Evolutionary conservation across 2,329 filamentous ascomycete genomes (phyloP), one percentile per base, ranked within the genome.

Genomic region (Trichoderma harzianum): DNA sequence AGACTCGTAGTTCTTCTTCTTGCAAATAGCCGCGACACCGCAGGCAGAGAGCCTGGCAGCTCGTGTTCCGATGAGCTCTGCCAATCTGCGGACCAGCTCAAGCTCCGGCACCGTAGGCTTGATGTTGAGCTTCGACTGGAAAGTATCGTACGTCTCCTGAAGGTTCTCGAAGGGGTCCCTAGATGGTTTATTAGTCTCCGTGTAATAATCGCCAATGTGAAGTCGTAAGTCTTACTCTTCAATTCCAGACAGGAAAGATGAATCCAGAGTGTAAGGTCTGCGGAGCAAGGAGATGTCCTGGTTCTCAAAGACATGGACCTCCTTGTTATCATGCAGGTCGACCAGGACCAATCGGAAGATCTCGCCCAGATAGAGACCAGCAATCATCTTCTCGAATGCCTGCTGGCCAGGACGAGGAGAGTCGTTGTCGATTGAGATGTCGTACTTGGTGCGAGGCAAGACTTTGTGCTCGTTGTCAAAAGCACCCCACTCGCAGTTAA

Each of bases 341-440:
- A 97, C 86, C 70, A 98, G 84, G 70, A 95, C 90, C 63, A 97
- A 88, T 72, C 95, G 93, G 88, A 97, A 97, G 78, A 98, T 92
- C 83, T 98, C 95, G 75, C 95, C 95, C 2, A 98, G 89, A 81
- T 98, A 98, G 63, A 98, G 87, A 74, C 95, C 95, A 2, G 95
- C 94, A 79, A 97, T 95, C 93, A 98, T 98, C 86, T 98, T 98
- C 85, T 98, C 95, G 76, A 98, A 98, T 1, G 93, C 91, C 84
- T 98, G 95, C 83, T 98, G 94, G 65, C 94, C 95, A 4, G 95
- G 95, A 30, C 95, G 92, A 43, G 95, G 95, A 24, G 95, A 98
- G 78, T 96, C 92, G 76, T 93, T 91, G 85, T 98, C 95, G 78
- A 98, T 93, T 76, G 91, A 90, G 73, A 93, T 85, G 80, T 98